Base-by-base conservation (phyloP, 352 stramenopile species). In the Phytophthora podocarpi region DNA sequence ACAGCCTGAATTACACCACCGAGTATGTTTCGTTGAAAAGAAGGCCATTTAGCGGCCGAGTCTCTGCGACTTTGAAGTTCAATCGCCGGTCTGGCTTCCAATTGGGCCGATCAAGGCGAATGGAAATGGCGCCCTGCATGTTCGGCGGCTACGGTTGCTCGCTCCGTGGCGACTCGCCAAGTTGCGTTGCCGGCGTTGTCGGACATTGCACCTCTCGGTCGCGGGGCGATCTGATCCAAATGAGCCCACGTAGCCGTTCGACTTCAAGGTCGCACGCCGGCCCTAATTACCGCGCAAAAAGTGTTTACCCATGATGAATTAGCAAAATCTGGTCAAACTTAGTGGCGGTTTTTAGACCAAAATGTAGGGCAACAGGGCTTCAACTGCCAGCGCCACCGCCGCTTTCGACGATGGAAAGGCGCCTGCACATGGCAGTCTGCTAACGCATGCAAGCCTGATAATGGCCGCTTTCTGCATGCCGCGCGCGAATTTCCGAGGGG, bases 61-160 rank as follows among this genome's bases (percentile, higher is more conserved):
- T 64, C 34, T 61, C 28, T 55, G 39, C 40, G 32, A 40, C 57
- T 59, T 53, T 65, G 57, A 65, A 67, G 40, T 67, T 67, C 49
- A 67, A 67, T 47, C 13, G 8, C 35, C n/a, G 26, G 30, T 16
- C 56, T 55, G 54, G 18, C 54, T 63, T 49, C 54, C n/a, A n/a
- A n/a, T 28, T 9, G 6, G 20, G 18, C 20, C 8, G 36, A n/a
- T n/a, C n/a, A n/a, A n/a, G n/a, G n/a, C n/a, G n/a, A n/a, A n/a
- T n/a, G n/a, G n/a, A n/a, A n/a, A n/a, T n/a, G n/a, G n/a, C n/a
- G n/a, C n/a, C n/a, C n/a, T n/a, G n/a, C n/a, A n/a, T n/a, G n/a
- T n/a, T n/a, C n/a, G n/a, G n/a, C n/a, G n/a, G n/a, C n/a, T n/a
- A n/a, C n/a, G n/a, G n/a, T n/a, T n/a, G n/a, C n/a, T n/a, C n/a